A percentile compares a stretch with the other conserved stretches of the same genome.
Evolutionary conservation across 495 filamentous ascomycete genomes (phyloP).

Genomic region (Aspergillus campestris): DNA sequence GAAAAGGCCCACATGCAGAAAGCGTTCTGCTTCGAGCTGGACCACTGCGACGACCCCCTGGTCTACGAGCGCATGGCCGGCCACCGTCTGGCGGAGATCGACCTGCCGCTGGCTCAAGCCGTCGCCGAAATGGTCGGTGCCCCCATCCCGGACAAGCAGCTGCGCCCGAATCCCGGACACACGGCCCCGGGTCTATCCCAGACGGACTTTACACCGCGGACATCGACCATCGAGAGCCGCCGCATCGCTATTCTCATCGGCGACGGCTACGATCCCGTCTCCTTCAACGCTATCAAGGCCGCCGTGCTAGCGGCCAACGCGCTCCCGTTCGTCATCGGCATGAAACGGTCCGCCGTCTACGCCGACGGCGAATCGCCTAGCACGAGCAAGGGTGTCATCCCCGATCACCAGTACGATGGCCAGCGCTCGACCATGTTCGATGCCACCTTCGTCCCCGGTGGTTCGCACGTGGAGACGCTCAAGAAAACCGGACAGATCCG

Average conservation of each 20-base stretch:
- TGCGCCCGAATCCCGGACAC: constrained; percentile 55
- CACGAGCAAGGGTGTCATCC: constrained; percentile 41
- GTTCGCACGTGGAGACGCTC: constrained; percentile 49
- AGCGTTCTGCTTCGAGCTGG: constrained; percentile 72
- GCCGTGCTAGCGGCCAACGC: constrained; percentile 54
- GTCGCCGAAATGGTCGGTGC: constrained; percentile 66
- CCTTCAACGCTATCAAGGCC: constrained; percentile 55
- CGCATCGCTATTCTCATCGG: constrained; percentile 71
- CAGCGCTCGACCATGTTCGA: constrained; percentile 75
- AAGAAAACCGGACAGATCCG: constrained; percentile 58
- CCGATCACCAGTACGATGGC: constrained; percentile 72
- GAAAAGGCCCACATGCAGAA: constrained; percentile 64
- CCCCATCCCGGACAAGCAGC: constrained; percentile 43
- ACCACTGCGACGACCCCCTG: constrained; percentile 78
- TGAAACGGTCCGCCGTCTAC: constrained; percentile 42
- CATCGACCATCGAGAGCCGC: constrained; percentile 61
- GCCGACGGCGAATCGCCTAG: constrained; percentile 42
- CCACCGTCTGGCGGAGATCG: constrained; percentile 62
- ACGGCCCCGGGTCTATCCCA: constrained; percentile 60
- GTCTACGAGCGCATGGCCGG: constrained; percentile 65
- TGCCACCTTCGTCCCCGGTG: constrained; percentile 64
- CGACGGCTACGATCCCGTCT: constrained; percentile 66
- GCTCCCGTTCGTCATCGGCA: constrained; percentile 66
- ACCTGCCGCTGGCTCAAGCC: constrained; percentile 58
- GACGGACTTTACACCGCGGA: constrained; percentile 51